Evolutionary conservation across 129 eudicot species (phyloP), one percentile per base, ranked within the genome.

Genomic region (Pittosporum tobira): DNA sequence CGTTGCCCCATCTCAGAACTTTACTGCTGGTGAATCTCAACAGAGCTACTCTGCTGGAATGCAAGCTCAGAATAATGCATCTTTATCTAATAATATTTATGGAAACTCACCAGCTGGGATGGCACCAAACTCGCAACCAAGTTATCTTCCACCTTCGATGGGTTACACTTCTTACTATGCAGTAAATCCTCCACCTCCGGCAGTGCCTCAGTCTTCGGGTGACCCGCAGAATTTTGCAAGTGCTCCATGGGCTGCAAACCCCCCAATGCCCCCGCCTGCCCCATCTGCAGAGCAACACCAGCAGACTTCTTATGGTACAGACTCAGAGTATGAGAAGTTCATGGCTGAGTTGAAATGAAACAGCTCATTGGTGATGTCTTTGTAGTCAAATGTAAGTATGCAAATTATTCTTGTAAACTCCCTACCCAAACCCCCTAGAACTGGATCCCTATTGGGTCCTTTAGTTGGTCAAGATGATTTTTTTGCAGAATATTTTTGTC

Each of bases 311-410:
- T 63, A 75, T 29, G 84, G 82, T 18, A 48, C 80, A 23, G 96
- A 88, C 45, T 36, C 83, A 0, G 96, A 88, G 73, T 88, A 84
- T 68, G 96, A 84, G 49, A 84, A 81, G 83, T 88, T 88, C 76
- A 84, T 88, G 94, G 84, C 96, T 34, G 96, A 88, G 75, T 76
- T 84, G 87, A 81, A 81, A 75, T 79, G 73, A 76, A 21, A 68
- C 52, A 10, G 49, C 26, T 11, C 56, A 44, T 23, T 50, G 72
- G 48, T 26, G 31, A 49, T 25, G 30, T 23, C 29, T 27, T 43
- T 49, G 45, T 57, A 65, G 46, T 1, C 59, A 44, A 47, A 55
- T 70, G 81, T 62, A 70, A 77, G 81, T 76, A 42, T 61, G 65
- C 68, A 54, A 38, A 18, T 48, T 71, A 4, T 69, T 59, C 36